These are phyloP conservation scores for Cynara cardunculus DNA, from an alignment of 129 eudicot species.

Conservation along the genomic window DNA sequence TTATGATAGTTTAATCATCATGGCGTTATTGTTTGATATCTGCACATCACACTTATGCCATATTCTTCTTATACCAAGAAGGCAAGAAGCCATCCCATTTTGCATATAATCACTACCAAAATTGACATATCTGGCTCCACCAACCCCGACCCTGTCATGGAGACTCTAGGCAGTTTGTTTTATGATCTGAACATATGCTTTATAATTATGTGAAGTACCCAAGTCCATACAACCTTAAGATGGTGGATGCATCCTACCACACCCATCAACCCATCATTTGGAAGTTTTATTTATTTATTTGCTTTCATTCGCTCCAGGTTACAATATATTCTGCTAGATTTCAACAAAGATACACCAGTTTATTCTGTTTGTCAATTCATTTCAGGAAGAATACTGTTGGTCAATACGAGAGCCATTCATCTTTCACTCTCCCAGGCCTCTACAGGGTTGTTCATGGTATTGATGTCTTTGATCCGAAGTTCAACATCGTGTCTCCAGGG, in stretches of 20 bases:
- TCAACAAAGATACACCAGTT: background rate
- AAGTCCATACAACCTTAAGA: background rate
- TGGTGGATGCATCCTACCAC: background rate
- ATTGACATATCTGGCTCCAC: background rate
- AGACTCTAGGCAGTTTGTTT: background rate
- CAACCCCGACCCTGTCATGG: too few relatives aligned
- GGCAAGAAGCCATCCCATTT: background rate
- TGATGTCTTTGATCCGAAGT: slow-evolving; percentile 97
- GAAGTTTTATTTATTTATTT: background rate
- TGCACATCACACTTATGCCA: background rate
- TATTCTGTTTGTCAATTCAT: slow-evolving; percentile 11
- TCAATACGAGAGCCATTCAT: slow-evolving; percentile 95
- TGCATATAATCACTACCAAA: background rate
- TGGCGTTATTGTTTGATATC: background rate
- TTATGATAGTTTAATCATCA: background rate
- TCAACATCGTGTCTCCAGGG: slow-evolving; percentile 98
- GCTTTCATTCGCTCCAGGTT: background rate
- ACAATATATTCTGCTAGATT: background rate
- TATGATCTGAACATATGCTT: background rate
- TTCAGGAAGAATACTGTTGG: slow-evolving; percentile 91
- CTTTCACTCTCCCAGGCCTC: slow-evolving; percentile 91
- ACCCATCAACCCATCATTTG: background rate
- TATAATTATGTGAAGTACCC: background rate
- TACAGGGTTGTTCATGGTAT: slow-evolving; percentile 97
- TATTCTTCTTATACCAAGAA: background rate